Conservation (phyloP, 768 basidiomycete species). For the Lactifluus volemus region DNA sequence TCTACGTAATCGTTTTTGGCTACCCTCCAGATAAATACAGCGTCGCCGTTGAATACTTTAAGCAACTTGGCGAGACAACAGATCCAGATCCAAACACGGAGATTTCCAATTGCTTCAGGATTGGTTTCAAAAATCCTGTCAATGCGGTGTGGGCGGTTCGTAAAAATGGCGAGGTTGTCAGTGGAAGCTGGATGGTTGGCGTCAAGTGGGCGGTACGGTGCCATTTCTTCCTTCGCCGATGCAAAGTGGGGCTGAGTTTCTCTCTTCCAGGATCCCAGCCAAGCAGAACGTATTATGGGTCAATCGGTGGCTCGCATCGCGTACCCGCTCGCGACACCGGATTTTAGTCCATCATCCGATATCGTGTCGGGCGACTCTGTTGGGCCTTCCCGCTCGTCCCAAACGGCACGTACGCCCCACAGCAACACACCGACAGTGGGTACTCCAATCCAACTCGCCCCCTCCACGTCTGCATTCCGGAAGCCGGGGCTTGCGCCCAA, state of each 20-base stretch:
- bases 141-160: constrained; percentile 74
- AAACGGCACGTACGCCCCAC: constrained; percentile 34
- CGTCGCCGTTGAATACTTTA: constrained; percentile 64
- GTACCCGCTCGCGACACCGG: constrained; percentile 18
- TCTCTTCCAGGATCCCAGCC: constrained; percentile 44
- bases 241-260: background rate
- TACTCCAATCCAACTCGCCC: constrained; percentile 65
- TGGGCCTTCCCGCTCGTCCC: constrained; percentile 23
- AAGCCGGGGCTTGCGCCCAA: constrained; percentile 30
- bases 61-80: constrained; percentile 60
- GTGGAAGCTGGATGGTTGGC: constrained; percentile 76
- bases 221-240: background rate
- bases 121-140: constrained; percentile 61
- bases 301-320: constrained; percentile 22
- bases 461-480: constrained; percentile 64
- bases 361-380: constrained; percentile 17
- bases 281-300: constrained; percentile 46
- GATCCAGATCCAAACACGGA: constrained; percentile 60
- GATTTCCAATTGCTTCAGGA: constrained; percentile 72
- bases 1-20: constrained; percentile 78
- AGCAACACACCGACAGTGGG: constrained; percentile 41
- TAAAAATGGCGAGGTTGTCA: constrained; percentile 73
- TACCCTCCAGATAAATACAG: constrained; percentile 77
- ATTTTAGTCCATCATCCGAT: constrained; percentile 16
- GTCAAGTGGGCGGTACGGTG: constrained; percentile 74